phyloP scores from a whole-genome alignment of 306 rosid genomes.

The Lathyrus aphaca region DNA sequence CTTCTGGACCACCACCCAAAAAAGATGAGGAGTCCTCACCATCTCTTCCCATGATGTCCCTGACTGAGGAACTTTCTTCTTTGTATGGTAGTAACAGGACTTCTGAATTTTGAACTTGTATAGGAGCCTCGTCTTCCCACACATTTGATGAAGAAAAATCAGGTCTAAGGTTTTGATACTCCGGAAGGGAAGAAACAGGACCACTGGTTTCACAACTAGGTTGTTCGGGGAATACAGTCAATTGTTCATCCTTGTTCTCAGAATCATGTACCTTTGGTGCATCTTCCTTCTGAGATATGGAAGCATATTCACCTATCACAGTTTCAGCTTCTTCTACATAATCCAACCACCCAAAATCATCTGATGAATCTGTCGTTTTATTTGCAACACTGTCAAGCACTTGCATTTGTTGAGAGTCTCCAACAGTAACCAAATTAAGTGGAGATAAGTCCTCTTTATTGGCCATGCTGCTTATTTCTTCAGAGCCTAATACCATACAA shows the following conservation, averaged over 20 bases:
- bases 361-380: slow-evolving; percentile 44
- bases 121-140: slow-evolving; percentile 74
- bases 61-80: slow-evolving; percentile 56
- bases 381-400: slow-evolving; percentile 54
- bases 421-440: slow-evolving; percentile 49
- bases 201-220: slow-evolving; percentile 48
- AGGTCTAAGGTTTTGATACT: slow-evolving; percentile 42
- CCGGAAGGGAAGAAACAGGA: slow-evolving; percentile 40
- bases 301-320: slow-evolving; percentile 42
- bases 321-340: slow-evolving; percentile 63
- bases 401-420: slow-evolving; percentile 48
- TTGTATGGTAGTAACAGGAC: slow-evolving; percentile 79
- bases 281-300: slow-evolving; percentile 45
- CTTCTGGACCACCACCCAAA: slow-evolving; percentile 64
- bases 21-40: slow-evolving; percentile 65
- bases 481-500: slow-evolving; percentile 45
- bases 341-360: slow-evolving; percentile 76
- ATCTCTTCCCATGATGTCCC: slow-evolving; percentile 50
- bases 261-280: slow-evolving; percentile 47
- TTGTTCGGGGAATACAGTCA: slow-evolving; percentile 45
- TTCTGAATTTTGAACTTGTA: slow-evolving; percentile 73
- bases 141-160: slow-evolving; percentile 53
- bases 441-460: slow-evolving; percentile 47
- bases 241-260: slow-evolving; percentile 40
- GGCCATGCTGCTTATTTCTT: slow-evolving; percentile 35